Conservation (phyloP, 2,329 filamentous ascomycete species). For the Chalaropsis thielavioides region DNA sequence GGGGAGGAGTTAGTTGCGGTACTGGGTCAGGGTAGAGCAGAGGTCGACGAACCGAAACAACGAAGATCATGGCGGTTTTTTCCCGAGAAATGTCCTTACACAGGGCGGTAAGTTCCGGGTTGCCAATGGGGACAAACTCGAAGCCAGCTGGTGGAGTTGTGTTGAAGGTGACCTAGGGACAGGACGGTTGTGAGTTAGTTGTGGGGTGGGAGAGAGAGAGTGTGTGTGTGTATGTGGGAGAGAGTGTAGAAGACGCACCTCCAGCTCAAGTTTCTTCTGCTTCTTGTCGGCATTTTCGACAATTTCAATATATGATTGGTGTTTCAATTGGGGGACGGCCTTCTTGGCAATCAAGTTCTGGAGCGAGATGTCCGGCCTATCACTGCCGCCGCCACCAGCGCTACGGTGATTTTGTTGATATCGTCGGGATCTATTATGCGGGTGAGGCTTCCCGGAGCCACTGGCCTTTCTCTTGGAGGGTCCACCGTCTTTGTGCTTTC, state of each 20-base stretch:
- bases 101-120: constrained; percentile 42
- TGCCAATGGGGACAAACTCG: constrained; percentile 47
- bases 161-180: constrained; percentile 37
- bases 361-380: background rate
- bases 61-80: constrained; percentile 48
- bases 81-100: constrained; percentile 54
- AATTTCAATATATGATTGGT: constrained; percentile 49
- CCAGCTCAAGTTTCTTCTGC: constrained; percentile 43
- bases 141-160: constrained; percentile 44
- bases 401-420: constrained; percentile 1
- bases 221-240: too few relatives aligned
- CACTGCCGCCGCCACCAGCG: background rate
- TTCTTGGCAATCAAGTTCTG: constrained; percentile 27
- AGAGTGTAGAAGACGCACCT: constrained; percentile 31
- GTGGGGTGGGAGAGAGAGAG: background rate
- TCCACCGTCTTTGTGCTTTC: constrained; percentile 4
- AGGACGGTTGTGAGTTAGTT: constrained; percentile 20
- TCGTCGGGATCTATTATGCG: background rate
- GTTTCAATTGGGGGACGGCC: constrained; percentile 34
- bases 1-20: background rate
- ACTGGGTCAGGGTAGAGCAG: background rate
- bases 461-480: constrained; percentile 1
- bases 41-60: constrained; percentile 42
- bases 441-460: background rate
- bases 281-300: constrained; percentile 51